Evolutionary conservation across 371 early-diverging fungal species (phyloP).

Genomic region (Umbelopsis sp.): DNA sequence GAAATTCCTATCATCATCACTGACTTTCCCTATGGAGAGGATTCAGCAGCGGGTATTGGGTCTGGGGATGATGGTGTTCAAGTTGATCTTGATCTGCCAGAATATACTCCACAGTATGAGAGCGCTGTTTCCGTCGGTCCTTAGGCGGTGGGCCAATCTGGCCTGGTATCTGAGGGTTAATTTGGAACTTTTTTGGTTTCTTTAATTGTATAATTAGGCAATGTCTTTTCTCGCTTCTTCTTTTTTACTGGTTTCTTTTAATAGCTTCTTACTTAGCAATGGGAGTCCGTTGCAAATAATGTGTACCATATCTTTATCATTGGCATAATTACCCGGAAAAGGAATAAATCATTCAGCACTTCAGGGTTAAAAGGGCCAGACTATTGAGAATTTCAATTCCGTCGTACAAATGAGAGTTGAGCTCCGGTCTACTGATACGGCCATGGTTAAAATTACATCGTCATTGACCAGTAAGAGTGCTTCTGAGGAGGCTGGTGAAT

Average conservation of each 20-base stretch:
- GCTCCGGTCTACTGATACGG: background rate
- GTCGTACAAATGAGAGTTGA: background rate
- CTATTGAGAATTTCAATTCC: background rate
- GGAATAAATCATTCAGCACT: background rate
- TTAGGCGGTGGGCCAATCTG: background rate
- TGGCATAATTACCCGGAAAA: conserved; percentile 3
- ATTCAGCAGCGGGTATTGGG: background rate
- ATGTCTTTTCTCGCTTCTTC: no score
- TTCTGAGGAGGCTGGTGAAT: no score
- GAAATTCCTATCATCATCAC: conserved; percentile 51
- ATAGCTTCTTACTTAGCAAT: no score
- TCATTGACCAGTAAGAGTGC: no score
- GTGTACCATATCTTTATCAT: background rate
- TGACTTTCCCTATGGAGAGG: conserved; percentile 35
- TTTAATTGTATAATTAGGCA: no score
- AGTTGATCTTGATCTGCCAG: conserved; percentile 50
- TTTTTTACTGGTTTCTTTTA: no score
- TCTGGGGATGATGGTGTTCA: conserved; percentile 48
- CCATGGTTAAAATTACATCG: background rate
- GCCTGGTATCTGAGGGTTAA: background rate
- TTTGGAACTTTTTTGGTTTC: background rate
- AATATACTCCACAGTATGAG: conserved; percentile 52
- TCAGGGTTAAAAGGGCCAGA: background rate
- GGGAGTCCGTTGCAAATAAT: background rate
- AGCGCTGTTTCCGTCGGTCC: background rate